These are phyloP conservation scores for Paraconiothyrium brasiliense DNA, from an alignment of 2,329 filamentous ascomycete species.

Conservation along the genomic window DNA sequence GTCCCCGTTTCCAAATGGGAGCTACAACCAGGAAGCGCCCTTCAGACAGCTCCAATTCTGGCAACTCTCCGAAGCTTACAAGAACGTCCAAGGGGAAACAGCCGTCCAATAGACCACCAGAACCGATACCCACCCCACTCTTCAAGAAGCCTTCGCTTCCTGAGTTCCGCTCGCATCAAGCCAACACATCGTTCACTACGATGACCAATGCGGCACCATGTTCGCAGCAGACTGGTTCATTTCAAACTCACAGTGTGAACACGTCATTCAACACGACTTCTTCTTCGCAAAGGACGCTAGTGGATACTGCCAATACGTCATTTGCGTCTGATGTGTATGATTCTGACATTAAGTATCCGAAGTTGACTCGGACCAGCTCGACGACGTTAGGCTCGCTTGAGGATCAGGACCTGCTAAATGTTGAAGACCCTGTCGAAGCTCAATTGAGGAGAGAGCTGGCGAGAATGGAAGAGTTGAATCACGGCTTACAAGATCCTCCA, in stretches of 20 bases:
- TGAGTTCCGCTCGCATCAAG: constrained; percentile 33
- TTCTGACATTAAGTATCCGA: constrained; percentile 20
- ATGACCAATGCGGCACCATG: constrained; percentile 23
- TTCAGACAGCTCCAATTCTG: constrained; percentile 29
- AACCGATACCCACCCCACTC: background rate
- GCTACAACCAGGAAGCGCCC: constrained; percentile 32
- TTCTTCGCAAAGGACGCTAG: constrained; percentile 36
- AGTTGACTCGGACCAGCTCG: constrained; percentile 29
- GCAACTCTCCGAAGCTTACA: constrained; percentile 39
- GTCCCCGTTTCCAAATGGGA: constrained; percentile 30
- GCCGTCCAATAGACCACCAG: constrained; percentile 19
- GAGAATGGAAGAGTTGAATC: constrained; percentile 12
- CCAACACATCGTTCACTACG: constrained; percentile 33
- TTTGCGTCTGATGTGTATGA: constrained; percentile 33
- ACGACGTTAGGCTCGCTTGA: constrained; percentile 31
- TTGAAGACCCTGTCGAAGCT: constrained; percentile 7
- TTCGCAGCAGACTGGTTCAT: constrained; percentile 31
- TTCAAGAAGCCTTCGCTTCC: constrained; percentile 38
- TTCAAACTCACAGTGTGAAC: constrained; percentile 20
- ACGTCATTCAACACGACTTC: constrained; percentile 27
- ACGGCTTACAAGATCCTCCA: constrained; percentile 25
- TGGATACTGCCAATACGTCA: constrained; percentile 26
- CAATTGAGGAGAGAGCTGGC: constrained; percentile 18
- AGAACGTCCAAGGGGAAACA: constrained; percentile 38
- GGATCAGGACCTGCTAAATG: constrained; percentile 24